Conservation (phyloP, 148 eudicot genomes). For the Rhododendron ovatum region DNA sequence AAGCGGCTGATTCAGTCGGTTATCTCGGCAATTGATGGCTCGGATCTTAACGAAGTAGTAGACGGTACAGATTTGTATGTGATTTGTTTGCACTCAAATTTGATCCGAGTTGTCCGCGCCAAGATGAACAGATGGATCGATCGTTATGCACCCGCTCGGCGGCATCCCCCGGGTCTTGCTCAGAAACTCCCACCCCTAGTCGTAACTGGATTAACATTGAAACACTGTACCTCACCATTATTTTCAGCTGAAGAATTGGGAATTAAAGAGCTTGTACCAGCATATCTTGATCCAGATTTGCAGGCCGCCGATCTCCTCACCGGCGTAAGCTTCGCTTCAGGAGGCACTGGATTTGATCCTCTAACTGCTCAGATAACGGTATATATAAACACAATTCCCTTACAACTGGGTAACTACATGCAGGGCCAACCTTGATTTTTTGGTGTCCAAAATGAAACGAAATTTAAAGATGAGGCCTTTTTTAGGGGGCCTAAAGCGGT, state of each 20-base stretch:
- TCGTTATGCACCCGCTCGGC: too few species aligned
- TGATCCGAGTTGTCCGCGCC: too few species aligned
- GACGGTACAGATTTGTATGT: too few species aligned
- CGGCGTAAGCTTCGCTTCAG: conserved; percentile 79
- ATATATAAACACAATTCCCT: neutral
- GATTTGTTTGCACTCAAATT: too few species aligned
- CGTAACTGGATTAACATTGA: neutral
- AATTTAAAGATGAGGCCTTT: too few species aligned
- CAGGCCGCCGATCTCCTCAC: conserved; percentile 40
- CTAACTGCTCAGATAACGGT: conserved; percentile 26
- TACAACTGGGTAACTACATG: neutral
- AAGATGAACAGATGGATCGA: too few species aligned
- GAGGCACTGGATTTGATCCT: conserved; percentile 64
- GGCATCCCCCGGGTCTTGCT: too few species aligned
- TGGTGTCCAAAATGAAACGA: too few species aligned
- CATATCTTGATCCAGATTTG: conserved; percentile 15
- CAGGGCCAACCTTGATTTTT: too few species aligned
- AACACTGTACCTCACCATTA: neutral
- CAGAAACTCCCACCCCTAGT: neutral
- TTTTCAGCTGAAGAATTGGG: conserved; percentile 16
- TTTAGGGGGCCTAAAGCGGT: too few species aligned
- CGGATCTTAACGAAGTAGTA: too few species aligned
- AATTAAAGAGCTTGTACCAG: conserved; percentile 16
- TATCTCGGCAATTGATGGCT: too few species aligned
- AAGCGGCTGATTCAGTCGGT: rapidly evolving